A percentile compares a stretch with the other conserved stretches of the same genome.
phyloP scores from a whole-genome alignment of 192 early-diverging fungal species.

The Backusella parvicylindrica region DNA sequence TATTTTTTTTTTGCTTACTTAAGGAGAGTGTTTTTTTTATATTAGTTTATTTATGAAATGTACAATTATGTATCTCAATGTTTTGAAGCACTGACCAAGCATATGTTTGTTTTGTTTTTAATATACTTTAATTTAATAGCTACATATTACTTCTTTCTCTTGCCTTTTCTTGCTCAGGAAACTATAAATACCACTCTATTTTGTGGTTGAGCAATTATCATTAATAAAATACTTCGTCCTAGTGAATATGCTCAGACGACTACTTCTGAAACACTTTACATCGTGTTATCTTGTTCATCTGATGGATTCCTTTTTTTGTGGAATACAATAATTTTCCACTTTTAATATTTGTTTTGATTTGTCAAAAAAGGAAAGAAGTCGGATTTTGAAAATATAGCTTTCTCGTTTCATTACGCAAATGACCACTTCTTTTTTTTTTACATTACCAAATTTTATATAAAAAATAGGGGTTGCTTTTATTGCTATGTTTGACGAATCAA shows the following conservation, averaged over 20 bases:
- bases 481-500: background rate
- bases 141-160: background rate
- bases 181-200: background rate
- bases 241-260: background rate
- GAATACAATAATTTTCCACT: background rate
- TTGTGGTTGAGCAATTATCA: background rate
- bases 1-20: background rate
- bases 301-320: background rate
- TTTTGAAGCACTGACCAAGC: conserved; percentile 4
- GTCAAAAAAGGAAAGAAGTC: background rate
- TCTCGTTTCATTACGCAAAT: background rate
- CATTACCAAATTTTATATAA: background rate
- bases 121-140: background rate
- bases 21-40: background rate
- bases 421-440: background rate
- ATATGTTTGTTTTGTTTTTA: conserved; percentile 6
- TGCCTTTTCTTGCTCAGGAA: background rate
- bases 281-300: background rate
- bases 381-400: background rate
- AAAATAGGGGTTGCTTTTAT: background rate
- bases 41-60: conserved; percentile 2
- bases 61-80: conserved; percentile 1
- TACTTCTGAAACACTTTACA: background rate
- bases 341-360: background rate
- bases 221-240: conserved; percentile 1